Conservation (phyloP, 371 early-diverging fungal genomes). For the Mucor saturninus region DNA sequence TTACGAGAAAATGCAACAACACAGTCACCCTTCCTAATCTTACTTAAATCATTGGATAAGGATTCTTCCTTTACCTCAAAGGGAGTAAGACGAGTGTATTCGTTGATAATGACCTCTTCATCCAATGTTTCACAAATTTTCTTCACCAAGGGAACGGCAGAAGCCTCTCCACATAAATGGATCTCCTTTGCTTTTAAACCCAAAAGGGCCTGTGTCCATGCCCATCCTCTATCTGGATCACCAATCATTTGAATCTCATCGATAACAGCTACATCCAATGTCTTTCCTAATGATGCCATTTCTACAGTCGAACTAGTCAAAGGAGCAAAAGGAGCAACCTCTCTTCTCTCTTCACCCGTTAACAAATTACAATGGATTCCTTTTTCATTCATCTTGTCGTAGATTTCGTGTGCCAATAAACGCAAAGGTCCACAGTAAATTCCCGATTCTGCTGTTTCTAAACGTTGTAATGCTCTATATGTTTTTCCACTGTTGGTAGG, state of each 20-base stretch:
- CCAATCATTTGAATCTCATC: constrained; percentile 97
- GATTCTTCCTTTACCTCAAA: constrained; percentile 61
- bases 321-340: constrained; percentile 46
- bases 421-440: constrained; percentile 94
- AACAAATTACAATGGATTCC: constrained; percentile 83
- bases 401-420: constrained; percentile 94
- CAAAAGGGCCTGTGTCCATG: constrained; percentile 92
- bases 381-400: constrained; percentile 74
- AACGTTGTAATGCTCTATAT: constrained; percentile 79
- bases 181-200: constrained; percentile 85
- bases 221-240: constrained; percentile 91
- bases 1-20: constrained; percentile 87
- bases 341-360: constrained; percentile 92
- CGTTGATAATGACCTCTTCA: constrained; percentile 81
- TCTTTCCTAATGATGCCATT: constrained; percentile 74
- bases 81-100: constrained; percentile 81
- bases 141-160: constrained; percentile 84
- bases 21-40: constrained; percentile 83
- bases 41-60: constrained; percentile 58
- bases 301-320: constrained; percentile 87
- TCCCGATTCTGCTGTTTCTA: constrained; percentile 69
- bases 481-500: constrained; percentile 98
- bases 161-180: constrained; percentile 93
- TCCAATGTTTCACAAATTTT: constrained; percentile 70
- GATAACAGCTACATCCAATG: constrained; percentile 88